phyloP scores from a whole-genome alignment of 306 rosid genomes.

The Datisca glomerata region DNA sequence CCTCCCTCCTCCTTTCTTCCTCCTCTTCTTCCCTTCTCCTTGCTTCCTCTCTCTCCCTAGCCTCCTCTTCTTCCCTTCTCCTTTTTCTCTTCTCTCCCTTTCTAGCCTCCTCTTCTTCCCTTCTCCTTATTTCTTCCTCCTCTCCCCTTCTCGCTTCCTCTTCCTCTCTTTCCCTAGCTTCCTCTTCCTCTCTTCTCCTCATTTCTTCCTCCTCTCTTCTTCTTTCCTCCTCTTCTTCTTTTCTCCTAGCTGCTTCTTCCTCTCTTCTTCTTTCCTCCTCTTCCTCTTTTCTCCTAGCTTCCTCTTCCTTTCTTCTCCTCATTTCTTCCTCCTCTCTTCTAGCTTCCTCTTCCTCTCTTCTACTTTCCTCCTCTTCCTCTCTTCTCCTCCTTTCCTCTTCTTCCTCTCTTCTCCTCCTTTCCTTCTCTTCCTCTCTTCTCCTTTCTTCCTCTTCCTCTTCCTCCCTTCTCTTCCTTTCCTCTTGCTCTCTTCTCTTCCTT shows the following conservation, averaged over 20 bases:
- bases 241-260: too few relatives aligned
- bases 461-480: background rate
- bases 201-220: background rate
- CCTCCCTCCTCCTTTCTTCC: background rate
- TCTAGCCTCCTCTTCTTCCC: constrained; percentile 1
- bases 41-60: background rate
- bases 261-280: background rate
- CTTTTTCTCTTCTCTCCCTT: background rate
- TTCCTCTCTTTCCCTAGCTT: background rate
- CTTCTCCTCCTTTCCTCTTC: background rate
- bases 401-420: background rate
- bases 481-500: background rate
- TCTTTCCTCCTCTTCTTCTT: background rate
- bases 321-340: background rate
- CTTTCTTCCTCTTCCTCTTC: background rate
- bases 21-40: too few relatives aligned
- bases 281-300: background rate
- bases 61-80: background rate
- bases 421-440: background rate
- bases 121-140: background rate
- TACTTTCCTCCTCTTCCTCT: background rate
- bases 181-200: background rate
- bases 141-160: background rate
- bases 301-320: background rate
- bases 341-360: background rate